Evolutionary conservation across 352 stramenopile species (phyloP).

Genomic region (Phytophthora foliorum): DNA sequence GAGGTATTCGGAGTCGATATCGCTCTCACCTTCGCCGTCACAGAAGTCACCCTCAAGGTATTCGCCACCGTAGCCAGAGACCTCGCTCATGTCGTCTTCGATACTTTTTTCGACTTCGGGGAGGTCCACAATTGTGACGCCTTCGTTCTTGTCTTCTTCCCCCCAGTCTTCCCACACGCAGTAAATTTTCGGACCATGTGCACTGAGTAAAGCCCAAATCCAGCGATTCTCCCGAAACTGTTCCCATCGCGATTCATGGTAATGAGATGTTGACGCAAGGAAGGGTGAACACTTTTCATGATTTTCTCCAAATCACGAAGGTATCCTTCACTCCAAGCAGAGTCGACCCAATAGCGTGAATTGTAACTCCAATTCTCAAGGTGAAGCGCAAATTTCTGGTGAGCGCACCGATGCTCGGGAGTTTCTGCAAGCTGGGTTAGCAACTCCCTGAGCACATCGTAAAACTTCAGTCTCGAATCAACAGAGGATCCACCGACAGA

Average conservation of each 20-base stretch:
- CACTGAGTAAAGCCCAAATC: constrained; percentile 25
- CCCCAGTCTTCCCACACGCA: constrained; percentile 26
- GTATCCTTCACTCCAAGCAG: constrained; percentile 18
- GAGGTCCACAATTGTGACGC: background rate
- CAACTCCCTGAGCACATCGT: constrained; percentile 29
- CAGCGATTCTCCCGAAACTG: constrained; percentile 25
- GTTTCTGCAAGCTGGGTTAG: constrained; percentile 7
- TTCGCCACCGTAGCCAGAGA: background rate
- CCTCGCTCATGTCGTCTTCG: background rate
- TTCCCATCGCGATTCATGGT: constrained; percentile 10
- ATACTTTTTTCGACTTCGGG: too few relatives aligned
- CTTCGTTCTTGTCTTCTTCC: background rate
- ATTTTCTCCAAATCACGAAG: constrained; percentile 10
- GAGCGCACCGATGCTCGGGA: constrained; percentile 1
- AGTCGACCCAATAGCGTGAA: constrained; percentile 15
- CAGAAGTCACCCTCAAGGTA: background rate
- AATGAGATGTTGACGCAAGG: constrained; percentile 24
- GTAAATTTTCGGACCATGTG: constrained; percentile 5
- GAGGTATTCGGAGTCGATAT: constrained; percentile 10
- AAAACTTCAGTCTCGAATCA: constrained; percentile 38
- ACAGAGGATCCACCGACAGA: constrained; percentile 26
- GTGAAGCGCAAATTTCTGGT: constrained; percentile 22
- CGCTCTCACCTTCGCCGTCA: too few relatives aligned
- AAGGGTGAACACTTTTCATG: constrained; percentile 23
- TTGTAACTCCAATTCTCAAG: constrained; percentile 33